Percentiles rank a stretch among this genome's conserved stretches.
Conservation (phyloP, 257 asterid species). For the Fraxinus excelsior region DNA sequence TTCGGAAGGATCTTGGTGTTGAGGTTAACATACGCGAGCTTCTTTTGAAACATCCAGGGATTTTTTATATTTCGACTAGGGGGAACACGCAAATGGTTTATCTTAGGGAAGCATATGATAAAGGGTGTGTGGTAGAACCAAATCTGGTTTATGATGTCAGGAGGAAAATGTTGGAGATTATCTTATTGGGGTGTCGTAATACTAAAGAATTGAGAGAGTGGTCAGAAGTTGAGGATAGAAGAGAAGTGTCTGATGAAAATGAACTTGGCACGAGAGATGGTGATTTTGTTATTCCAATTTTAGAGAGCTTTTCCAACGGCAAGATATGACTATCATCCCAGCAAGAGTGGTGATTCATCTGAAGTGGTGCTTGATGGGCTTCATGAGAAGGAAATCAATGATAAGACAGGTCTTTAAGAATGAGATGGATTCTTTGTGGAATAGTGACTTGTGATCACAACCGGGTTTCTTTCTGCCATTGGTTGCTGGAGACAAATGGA, state of each 20-base stretch:
- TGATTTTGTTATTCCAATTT: constrained; percentile 59
- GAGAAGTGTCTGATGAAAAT: constrained; percentile 15
- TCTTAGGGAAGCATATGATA: constrained; percentile 64
- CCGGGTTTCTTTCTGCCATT: not conserved
- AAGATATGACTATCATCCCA: constrained; percentile 1
- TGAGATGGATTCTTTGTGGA: not conserved
- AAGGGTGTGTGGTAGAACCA: constrained; percentile 57
- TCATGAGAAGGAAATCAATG: not conserved
- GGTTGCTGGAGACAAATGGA: not conserved
- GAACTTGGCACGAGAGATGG: constrained; percentile 38
- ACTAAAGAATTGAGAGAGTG: constrained; percentile 44
- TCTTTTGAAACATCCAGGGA: constrained; percentile 81
- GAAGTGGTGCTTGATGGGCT: constrained; percentile 9
- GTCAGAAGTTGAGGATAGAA: constrained; percentile 24
- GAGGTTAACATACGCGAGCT: constrained; percentile 85
- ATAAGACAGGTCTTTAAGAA: not conserved
- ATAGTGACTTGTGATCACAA: not conserved
- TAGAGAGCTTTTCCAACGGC: constrained; percentile 37
- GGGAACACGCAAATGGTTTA: constrained; percentile 62
- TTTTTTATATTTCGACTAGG: constrained; percentile 70
- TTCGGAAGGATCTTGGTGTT: constrained; percentile 74
- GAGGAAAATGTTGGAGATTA: constrained; percentile 64
- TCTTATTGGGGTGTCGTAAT: constrained; percentile 60
- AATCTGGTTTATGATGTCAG: constrained; percentile 55
- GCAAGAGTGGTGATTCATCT: constrained; percentile 14